Evolutionary conservation across 257 asterid genomes (phyloP), one percentile per base, ranked within the genome.

Genomic region (Nemophila menziesii): DNA sequence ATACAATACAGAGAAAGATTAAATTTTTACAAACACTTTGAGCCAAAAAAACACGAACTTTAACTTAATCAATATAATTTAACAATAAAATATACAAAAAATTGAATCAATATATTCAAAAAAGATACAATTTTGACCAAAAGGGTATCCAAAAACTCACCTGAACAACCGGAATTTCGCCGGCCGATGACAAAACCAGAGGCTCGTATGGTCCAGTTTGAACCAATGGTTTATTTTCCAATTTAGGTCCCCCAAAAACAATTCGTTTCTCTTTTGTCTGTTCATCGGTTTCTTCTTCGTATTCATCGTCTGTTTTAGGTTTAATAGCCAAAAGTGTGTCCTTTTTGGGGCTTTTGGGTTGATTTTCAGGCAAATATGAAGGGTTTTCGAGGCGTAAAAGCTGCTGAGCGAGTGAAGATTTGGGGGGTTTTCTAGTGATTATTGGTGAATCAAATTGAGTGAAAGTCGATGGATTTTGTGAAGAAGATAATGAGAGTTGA

Each of bases 191-290:
- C 39, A 89, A 73, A 58, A 67, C 44, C 51, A 89, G 73, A 22
- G 95, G 92, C 60, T 84, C 98, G 45, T 73, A 84, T 4, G 92
- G 78, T 20, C 92, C 86, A 15, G 58, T 42, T 48, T 49, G 72
- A 51, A 75, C 72, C 58, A 71, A 49, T 24, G 61, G 66, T 46
- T 48, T 53, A 48, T 72, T 33, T 52, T 72, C 86, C 70, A 64
- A 59, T 45, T 74, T 79, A 51, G 65, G 63, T 21, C 61, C 51
- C 47, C 53, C 51, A 23, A 39, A 26, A 26, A 34, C 40, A 29
- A 50, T 23, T 53, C 16, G 43, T 47, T 42, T 64, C 46, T 62
- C 66, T 21, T 46, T 38, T 17, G 52, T 61, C 11, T 49, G 66
- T n/a, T 46, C 73, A 36, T 43, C 48, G 5, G 45, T 57, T 6